Base-by-base conservation (phyloP, 371 early-diverging fungal species). In the Phascolomyces articulosus region DNA sequence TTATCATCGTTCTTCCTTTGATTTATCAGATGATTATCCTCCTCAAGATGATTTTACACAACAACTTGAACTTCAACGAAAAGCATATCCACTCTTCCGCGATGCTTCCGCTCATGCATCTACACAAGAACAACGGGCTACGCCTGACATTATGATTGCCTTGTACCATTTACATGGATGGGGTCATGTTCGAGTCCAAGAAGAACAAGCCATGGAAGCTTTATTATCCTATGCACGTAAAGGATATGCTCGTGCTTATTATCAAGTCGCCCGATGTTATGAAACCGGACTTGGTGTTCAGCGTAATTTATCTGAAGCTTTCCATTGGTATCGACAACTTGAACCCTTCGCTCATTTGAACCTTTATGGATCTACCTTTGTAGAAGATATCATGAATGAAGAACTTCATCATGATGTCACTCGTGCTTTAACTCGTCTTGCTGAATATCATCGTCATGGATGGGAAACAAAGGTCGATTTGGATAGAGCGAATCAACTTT, bases 251-350 rank as follows among this genome's bases (percentile, higher is more conserved):
- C 60, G 60, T 21, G 60, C 44, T 0, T 90, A 88, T 64, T 91
- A 88, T 77, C 78, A 85, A 55, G 72, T 94, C 8, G 94, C 90
- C 29, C 83, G 81, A 67, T 87, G 89, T 70, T 91, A 90, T 69
- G 89, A 89, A 60, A 83, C 87, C 58, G 95, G 94, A 15, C 74
- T 81, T 24, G 93, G 89, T 23, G 80, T 79, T 10, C 58, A 65
- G 21, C 71, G 75, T 55, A 79, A 90, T 63, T 65, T 77, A 27
- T 66, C 70, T 13, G 65, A 82, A 66, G 89, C 92, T 0, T 75
- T 87, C 29, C 67, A 84, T 47, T 90, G 87, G 83, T 91, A 91
- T 59, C 67, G 73, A 10, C 64, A 47, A 8, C 27, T 59, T 11
- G 60, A 59, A 26, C 28, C 34, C 2, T 47, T 59, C 23, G 51